A percentile compares a stretch with the other conserved stretches of the same genome.
Conservation (phyloP, 345 rosid species). For the Eucalyptus brandiana region DNA sequence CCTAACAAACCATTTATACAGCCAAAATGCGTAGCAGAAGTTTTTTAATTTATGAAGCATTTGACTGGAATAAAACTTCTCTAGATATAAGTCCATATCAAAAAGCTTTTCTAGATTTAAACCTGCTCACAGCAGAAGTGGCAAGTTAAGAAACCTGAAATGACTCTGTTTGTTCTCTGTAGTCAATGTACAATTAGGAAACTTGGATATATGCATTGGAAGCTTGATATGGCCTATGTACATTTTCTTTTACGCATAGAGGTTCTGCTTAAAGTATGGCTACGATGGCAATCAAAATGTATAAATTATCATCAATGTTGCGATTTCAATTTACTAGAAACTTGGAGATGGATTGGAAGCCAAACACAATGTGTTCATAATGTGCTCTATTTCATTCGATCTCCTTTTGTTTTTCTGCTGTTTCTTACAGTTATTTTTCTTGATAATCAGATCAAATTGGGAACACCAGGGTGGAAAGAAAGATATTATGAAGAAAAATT, state of each 20-base stretch:
- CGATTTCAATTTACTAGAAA: not conserved
- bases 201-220: not conserved
- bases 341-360: not conserved
- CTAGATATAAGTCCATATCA: not conserved
- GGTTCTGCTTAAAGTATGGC: not conserved
- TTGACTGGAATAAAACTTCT: not conserved
- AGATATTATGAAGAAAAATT: conserved; percentile 92
- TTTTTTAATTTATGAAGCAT: not conserved
- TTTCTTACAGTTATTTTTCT: not conserved
- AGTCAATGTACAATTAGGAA: not conserved
- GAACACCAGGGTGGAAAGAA: conserved; percentile 86
- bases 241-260: not conserved
- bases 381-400: not conserved
- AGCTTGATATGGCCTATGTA: not conserved
- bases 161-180: not conserved
- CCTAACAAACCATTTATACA: not conserved
- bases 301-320: not conserved
- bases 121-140: not conserved
- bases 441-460: conserved; percentile 57
- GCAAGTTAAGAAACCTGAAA: not conserved
- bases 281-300: not conserved
- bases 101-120: not conserved
- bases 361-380: not conserved
- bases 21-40: not conserved
- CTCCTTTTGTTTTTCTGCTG: not conserved